These are phyloP conservation scores for Alternaria alternata DNA, from an alignment of 2,329 filamentous ascomycete genomes.

Conservation along the genomic window DNA sequence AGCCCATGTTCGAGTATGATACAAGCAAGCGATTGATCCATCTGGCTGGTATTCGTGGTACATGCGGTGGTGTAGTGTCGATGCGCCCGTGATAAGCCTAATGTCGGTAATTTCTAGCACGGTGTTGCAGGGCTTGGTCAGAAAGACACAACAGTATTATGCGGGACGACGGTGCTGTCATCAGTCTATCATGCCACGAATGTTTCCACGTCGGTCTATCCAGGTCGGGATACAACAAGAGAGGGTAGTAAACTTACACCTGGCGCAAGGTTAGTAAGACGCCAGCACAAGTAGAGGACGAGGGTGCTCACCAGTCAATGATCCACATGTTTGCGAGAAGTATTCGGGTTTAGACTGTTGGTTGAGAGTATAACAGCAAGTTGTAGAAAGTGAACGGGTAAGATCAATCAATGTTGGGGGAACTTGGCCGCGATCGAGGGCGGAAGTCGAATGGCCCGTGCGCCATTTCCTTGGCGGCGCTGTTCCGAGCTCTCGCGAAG, in stretches of 20 bases:
- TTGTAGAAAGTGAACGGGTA: slow-evolving; percentile 5
- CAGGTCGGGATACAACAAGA: slow-evolving; percentile 7
- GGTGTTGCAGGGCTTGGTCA: neutral
- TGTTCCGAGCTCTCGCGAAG: slow-evolving; percentile 29
- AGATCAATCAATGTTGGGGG: slow-evolving; percentile 12
- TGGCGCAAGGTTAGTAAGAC: slow-evolving; percentile 27
- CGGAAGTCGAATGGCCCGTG: slow-evolving; percentile 8
- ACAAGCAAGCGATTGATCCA: neutral
- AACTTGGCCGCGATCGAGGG: slow-evolving; percentile 13
- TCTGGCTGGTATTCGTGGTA: neutral
- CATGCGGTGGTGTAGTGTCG: neutral
- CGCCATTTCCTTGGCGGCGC: slow-evolving; percentile 17
- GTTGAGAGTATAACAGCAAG: neutral
- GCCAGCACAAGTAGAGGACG: neutral
- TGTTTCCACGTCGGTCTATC: neutral
- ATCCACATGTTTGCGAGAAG: slow-evolving; percentile 74
- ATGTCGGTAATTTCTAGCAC: neutral
- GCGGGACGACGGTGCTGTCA: neutral
- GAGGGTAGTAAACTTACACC: slow-evolving; percentile 40
- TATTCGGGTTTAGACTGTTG: slow-evolving; percentile 4
- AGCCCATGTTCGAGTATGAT: slow-evolving; percentile 4
- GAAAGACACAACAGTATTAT: neutral
- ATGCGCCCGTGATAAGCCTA: slow-evolving; percentile 4
- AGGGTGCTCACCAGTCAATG: slow-evolving; percentile 75
- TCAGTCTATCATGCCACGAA: neutral